Base-by-base conservation (phyloP, 2,329 filamentous ascomycete species). In the Exophiala aquamarina region DNA sequence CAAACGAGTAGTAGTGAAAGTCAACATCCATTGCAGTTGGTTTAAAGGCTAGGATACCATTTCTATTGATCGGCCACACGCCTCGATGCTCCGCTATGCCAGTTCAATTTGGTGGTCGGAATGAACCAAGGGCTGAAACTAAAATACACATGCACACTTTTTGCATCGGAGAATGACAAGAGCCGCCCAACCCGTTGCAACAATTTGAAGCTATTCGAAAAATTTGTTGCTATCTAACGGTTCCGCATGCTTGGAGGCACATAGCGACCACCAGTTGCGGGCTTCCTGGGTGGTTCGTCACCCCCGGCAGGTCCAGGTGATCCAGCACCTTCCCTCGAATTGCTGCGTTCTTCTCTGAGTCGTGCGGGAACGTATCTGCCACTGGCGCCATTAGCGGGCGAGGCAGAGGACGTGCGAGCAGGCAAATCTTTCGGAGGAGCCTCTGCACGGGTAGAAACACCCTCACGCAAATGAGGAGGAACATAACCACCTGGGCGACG, bases 401-500 rank as follows among this genome's bases (percentile, higher is more conserved):
- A 59, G 10, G 55, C 47, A 29, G 56, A 55, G 21, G 44, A 33
- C 17, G 56, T 61, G 35, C 53, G 50, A 14, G 61, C 50, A 41
- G 63, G 57, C 32, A 62, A 56, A 32, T 59, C 58, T 35, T 63
- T 59, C 36, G 60, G 51, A 45, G 63, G 50, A 42, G 38, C 40
- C 7, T 39, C 44, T 15, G 39, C 51, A 46, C 61, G 48, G 33
- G 41, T 32, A 28, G 29, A 31, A 34, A 42, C 60, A 40, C 61
- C 63, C 47, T 61, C 52, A 49, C 69, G 69, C 49, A 67, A 56
- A 52, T 70, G 67, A 57, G 69, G 69, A 20, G 68, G 68, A 23
- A 71, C 65, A 35, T 58, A 58, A 13, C 54, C 54, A 50, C 64
- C 58, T 41, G 61, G 53, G 41, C 55, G 61, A 44, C 67, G 65